These are phyloP conservation scores for Theobroma grandiflorum DNA, from an alignment of 441 rosid genomes.

Conservation along the genomic window DNA sequence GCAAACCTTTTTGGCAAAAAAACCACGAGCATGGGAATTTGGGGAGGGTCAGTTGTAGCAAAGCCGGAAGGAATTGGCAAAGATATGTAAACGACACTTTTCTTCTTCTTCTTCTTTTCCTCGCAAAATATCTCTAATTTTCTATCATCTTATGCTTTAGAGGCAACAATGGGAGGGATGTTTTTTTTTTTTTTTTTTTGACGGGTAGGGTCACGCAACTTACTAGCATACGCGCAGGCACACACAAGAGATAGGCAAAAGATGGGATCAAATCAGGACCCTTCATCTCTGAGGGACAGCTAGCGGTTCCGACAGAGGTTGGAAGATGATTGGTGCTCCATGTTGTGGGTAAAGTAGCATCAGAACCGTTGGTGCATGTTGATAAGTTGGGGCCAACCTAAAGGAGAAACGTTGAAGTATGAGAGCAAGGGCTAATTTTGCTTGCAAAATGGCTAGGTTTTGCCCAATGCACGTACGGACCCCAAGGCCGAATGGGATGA, in stretches of 20 bases:
- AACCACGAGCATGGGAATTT: neutral
- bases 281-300: neutral
- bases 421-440: constrained; percentile 75
- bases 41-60: constrained; percentile 10
- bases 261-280: constrained; percentile 13
- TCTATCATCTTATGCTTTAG: neutral
- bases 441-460: constrained; percentile 85
- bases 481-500: constrained; percentile 92
- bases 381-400: constrained; percentile 75
- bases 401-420: constrained; percentile 83
- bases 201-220: neutral
- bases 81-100: neutral
- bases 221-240: constrained; percentile 25
- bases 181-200: neutral
- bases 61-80: constrained; percentile 2
- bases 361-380: constrained; percentile 92
- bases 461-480: constrained; percentile 88
- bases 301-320: constrained; percentile 30
- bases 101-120: neutral
- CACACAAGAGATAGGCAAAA: constrained; percentile 5
- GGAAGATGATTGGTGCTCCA: constrained; percentile 90
- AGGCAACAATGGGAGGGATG: neutral
- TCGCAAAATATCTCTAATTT: constrained; percentile 14
- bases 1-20: constrained; percentile 1
- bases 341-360: constrained; percentile 92